A percentile compares a stretch with the other conserved stretches of the same genome.
phyloP scores from a whole-genome alignment of 139 green algal species.

The Chlamydomonas urium region DNA sequence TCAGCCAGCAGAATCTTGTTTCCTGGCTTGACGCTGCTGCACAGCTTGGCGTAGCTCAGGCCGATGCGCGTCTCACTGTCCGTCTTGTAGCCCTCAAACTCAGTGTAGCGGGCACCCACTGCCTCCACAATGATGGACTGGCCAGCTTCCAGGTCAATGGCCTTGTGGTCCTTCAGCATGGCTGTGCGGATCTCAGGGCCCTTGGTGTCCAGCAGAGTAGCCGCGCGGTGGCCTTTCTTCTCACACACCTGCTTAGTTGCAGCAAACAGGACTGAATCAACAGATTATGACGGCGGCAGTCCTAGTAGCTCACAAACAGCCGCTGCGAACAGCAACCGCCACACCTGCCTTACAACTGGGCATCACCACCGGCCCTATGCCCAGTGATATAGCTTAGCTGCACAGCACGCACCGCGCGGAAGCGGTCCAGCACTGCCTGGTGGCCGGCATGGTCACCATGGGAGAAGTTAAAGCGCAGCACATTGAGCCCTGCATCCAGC shows the following conservation, averaged over 20 bases:
- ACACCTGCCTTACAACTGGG: too few relatives aligned
- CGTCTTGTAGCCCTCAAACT: conserved; percentile 49
- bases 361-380: too few relatives aligned
- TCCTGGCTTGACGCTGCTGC: conserved; percentile 31
- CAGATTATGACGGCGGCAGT: background rate
- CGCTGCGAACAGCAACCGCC: too few relatives aligned
- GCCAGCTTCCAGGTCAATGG: conserved; percentile 40
- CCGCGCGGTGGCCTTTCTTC: conserved; percentile 19
- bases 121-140: conserved; percentile 53
- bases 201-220: conserved; percentile 34
- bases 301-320: too few relatives aligned
- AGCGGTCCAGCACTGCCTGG: conserved; percentile 49
- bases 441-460: conserved; percentile 64
- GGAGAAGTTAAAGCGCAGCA: conserved; percentile 73
- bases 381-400: too few relatives aligned
- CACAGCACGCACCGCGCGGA: conserved; percentile 43
- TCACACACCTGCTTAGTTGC: conserved; percentile 22
- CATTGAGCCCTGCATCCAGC: conserved; percentile 62
- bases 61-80: conserved; percentile 56
- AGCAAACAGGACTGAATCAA: background rate
- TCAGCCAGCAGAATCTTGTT: conserved; percentile 61
- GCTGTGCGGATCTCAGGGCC: conserved; percentile 59
- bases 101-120: conserved; percentile 58
- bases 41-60: conserved; percentile 60
- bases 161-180: conserved; percentile 52